Percentiles rank a stretch among this genome's conserved stretches.
phyloP scores from a whole-genome alignment of 805 yeast species.

The Starmerella asiatica region DNA sequence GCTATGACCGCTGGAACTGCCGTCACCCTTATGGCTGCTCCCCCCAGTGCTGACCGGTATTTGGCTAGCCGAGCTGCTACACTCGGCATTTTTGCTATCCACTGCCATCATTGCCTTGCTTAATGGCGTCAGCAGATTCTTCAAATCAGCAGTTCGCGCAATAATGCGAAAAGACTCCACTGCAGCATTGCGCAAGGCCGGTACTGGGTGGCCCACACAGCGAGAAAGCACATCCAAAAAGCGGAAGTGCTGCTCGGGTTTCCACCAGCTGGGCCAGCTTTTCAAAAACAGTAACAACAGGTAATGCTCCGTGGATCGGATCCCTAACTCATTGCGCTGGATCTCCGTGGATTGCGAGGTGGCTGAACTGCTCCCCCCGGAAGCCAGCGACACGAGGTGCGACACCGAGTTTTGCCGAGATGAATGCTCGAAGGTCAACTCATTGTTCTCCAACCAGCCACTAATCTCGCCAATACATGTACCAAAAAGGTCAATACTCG shows the following conservation, averaged over 20 bases:
- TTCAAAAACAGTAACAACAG: slow-evolving; percentile 32
- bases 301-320: slow-evolving; percentile 13
- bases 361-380: slow-evolving; percentile 5
- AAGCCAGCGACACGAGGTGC: slow-evolving; percentile 14
- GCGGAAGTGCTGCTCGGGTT: slow-evolving; percentile 41
- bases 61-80: not conserved
- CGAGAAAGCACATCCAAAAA: slow-evolving; percentile 64
- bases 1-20: not conserved
- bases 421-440: slow-evolving; percentile 2
- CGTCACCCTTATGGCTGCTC: not conserved
- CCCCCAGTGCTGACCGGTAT: not conserved
- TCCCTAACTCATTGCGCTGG: slow-evolving; percentile 2
- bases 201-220: slow-evolving; percentile 10
- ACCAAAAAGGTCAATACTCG: slow-evolving; percentile 21
- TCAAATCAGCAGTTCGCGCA: slow-evolving; percentile 10
- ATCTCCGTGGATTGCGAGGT: not conserved
- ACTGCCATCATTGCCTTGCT: slow-evolving; percentile 15
- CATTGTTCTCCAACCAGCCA: slow-evolving; percentile 16
- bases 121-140: slow-evolving; percentile 10
- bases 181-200: slow-evolving; percentile 7
- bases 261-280: slow-evolving; percentile 54
- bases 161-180: slow-evolving; percentile 9
- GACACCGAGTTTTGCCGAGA: slow-evolving; percentile 21
- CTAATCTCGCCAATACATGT: slow-evolving; percentile 18
- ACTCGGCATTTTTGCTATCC: slow-evolving; percentile 8